phyloP scores from a whole-genome alignment of 2,329 filamentous ascomycete species.

The Phialemoniopsis sp. region DNA sequence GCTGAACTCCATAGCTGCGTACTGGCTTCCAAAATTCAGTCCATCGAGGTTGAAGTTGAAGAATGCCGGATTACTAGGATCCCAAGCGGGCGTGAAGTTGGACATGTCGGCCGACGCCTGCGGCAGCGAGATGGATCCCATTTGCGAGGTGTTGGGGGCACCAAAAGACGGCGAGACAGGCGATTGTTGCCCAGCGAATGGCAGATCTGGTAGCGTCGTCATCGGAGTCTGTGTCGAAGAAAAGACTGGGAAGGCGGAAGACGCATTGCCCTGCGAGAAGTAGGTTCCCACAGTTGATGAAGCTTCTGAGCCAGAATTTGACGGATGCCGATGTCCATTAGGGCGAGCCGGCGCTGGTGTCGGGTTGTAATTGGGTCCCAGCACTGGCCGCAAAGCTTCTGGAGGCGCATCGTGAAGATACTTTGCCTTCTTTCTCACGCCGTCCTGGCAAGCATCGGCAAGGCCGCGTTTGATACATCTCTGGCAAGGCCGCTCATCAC shows the following conservation, averaged over 20 bases:
- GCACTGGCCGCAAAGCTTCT: slow-evolving; percentile 82
- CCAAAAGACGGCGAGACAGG: slow-evolving; percentile 70
- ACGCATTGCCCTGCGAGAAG: slow-evolving; percentile 41
- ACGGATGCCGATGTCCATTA: slow-evolving; percentile 42
- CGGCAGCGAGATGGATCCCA: slow-evolving; percentile 42
- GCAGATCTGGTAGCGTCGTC: slow-evolving; percentile 40
- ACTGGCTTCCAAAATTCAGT: slow-evolving; percentile 93
- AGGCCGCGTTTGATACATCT: slow-evolving; percentile 92
- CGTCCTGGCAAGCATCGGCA: slow-evolving; percentile 89
- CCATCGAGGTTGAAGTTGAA: slow-evolving; percentile 97
- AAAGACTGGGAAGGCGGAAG: slow-evolving; percentile 47
- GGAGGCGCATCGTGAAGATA: slow-evolving; percentile 95
- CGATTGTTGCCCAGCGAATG: slow-evolving; percentile 64
- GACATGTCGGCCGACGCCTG: slow-evolving; percentile 45
- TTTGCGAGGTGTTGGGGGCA: slow-evolving; percentile 42
- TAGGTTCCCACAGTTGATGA: slow-evolving; percentile 37
- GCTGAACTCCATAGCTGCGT: slow-evolving; percentile 90
- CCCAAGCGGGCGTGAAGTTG: slow-evolving; percentile 61
- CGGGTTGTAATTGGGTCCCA: slow-evolving; percentile 67
- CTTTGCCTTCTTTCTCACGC: slow-evolving; percentile 97
- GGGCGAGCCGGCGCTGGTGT: slow-evolving; percentile 37
- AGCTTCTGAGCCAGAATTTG: slow-evolving; percentile 40
- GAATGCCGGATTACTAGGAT: slow-evolving; percentile 84
- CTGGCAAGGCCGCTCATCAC: slow-evolving; percentile 90
- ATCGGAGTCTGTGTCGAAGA: slow-evolving; percentile 40